Percentiles rank a stretch among this genome's conserved stretches.
Conservation (phyloP, 2,329 filamentous ascomycete species). For the Ophiobolus disseminans region DNA sequence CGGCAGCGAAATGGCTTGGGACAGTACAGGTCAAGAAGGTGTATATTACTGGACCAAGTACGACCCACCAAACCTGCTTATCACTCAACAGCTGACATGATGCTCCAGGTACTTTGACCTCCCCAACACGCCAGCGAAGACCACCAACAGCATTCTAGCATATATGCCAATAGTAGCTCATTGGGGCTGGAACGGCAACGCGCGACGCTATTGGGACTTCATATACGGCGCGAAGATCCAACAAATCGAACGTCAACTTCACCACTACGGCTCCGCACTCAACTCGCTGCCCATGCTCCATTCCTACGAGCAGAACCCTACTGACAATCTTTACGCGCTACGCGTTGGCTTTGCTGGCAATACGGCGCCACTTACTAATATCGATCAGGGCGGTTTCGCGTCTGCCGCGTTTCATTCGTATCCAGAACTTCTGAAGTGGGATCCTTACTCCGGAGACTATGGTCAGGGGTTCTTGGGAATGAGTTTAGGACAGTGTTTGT, state of each 20-base stretch:
- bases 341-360: slow-evolving; percentile 63
- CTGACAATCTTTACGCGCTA: slow-evolving; percentile 57
- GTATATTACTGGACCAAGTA: slow-evolving; percentile 65
- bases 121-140: slow-evolving; percentile 55
- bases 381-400: slow-evolving; percentile 62
- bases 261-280: slow-evolving; percentile 67
- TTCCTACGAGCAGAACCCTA: slow-evolving; percentile 57
- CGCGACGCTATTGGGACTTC: slow-evolving; percentile 67
- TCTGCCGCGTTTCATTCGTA: slow-evolving; percentile 65
- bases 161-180: slow-evolving; percentile 66
- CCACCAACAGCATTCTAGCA: slow-evolving; percentile 63
- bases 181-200: slow-evolving; percentile 70
- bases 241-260: slow-evolving; percentile 59
- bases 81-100: not conserved
- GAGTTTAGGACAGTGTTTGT: slow-evolving; percentile 59
- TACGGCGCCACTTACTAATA: slow-evolving; percentile 62
- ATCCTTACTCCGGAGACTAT: slow-evolving; percentile 65
- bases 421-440: slow-evolving; percentile 64
- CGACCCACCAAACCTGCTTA: not conserved
- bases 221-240: slow-evolving; percentile 55
- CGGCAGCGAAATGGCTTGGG: slow-evolving; percentile 69
- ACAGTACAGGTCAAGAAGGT: slow-evolving; percentile 67
- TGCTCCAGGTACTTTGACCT: slow-evolving; percentile 58
- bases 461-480: slow-evolving; percentile 63
- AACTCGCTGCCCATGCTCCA: slow-evolving; percentile 64